A percentile compares a stretch with the other conserved stretches of the same genome.
phyloP scores from a whole-genome alignment of 441 rosid genomes.

The Capsella rubella region DNA sequence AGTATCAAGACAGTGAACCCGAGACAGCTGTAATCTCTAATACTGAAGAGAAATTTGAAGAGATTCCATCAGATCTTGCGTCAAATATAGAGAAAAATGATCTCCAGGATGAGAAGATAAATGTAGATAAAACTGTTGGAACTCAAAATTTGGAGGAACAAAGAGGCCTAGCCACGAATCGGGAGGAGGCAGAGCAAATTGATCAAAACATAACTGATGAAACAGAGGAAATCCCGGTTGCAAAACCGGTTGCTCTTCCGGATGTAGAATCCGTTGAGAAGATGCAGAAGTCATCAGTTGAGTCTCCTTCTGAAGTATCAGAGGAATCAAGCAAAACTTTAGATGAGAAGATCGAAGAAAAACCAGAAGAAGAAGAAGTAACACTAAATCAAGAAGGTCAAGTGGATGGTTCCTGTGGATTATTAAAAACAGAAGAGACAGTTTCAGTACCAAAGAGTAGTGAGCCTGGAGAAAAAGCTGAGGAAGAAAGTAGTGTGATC shows the following conservation, averaged over 20 bases:
- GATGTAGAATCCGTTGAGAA: slow-evolving; percentile 47
- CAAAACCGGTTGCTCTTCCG: slow-evolving; percentile 14
- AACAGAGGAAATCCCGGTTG: slow-evolving; percentile 21
- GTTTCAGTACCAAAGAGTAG: slow-evolving; percentile 17
- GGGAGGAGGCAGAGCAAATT: slow-evolving; percentile 14
- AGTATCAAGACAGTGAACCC: slow-evolving; percentile 21
- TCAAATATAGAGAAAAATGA: slow-evolving; percentile 33
- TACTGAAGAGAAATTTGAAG: not conserved
- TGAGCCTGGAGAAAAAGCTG: slow-evolving; percentile 25
- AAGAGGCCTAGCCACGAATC: slow-evolving; percentile 6
- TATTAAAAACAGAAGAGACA: slow-evolving; percentile 37
- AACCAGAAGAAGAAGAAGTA: slow-evolving; percentile 28
- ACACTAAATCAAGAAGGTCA: slow-evolving; percentile 39
- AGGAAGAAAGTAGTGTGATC: slow-evolving; percentile 17
- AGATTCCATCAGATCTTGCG: slow-evolving; percentile 19
- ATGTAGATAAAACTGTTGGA: slow-evolving; percentile 35
- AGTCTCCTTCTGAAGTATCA: slow-evolving; percentile 44
- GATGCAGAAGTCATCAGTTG: slow-evolving; percentile 33
- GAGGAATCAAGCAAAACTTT: slow-evolving; percentile 36
- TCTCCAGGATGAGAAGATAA: slow-evolving; percentile 2
- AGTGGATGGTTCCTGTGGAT: slow-evolving; percentile 37
- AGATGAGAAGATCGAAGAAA: slow-evolving; percentile 44
- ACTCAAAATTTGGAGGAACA: slow-evolving; percentile 21
- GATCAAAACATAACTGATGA: slow-evolving; percentile 20
- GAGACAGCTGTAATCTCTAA: slow-evolving; percentile 4